phyloP scores from a whole-genome alignment of 495 filamentous ascomycete genomes.

The Pyrenopolyporus hunteri region DNA sequence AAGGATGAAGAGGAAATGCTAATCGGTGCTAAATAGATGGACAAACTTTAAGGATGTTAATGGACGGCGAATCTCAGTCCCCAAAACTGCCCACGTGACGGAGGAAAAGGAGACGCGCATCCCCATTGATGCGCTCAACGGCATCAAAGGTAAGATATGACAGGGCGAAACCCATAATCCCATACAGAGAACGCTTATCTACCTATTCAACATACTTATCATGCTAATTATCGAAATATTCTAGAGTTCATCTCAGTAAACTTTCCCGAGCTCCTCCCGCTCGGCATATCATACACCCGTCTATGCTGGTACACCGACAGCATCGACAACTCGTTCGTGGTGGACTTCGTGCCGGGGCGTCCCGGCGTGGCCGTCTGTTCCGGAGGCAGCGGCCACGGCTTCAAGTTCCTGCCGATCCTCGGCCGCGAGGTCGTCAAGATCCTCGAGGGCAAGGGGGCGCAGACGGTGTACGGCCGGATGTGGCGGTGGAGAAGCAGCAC shows the following conservation, averaged over 20 bases:
- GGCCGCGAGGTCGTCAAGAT: constrained; percentile 71
- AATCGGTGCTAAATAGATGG: too few species aligned
- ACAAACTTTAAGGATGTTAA: constrained; percentile 30
- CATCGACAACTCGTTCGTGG: constrained; percentile 66
- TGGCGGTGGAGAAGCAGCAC: constrained; percentile 42
- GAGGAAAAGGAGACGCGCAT: constrained; percentile 45
- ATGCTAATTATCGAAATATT: background rate
- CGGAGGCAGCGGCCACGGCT: constrained; percentile 78
- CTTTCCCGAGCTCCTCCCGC: constrained; percentile 49
- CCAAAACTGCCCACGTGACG: constrained; percentile 28
- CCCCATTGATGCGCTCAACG: constrained; percentile 45
- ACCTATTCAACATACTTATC: background rate
- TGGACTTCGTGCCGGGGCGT: constrained; percentile 67
- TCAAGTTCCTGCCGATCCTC: constrained; percentile 81
- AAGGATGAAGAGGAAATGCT: too few species aligned
- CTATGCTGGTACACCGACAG: constrained; percentile 81
- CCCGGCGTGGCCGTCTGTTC: constrained; percentile 71
- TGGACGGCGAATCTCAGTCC: constrained; percentile 30
- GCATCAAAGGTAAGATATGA: constrained; percentile 34
- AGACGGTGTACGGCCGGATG: constrained; percentile 38
- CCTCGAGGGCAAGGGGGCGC: constrained; percentile 34
- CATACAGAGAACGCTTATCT: constrained; percentile 5
- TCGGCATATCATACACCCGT: constrained; percentile 53
- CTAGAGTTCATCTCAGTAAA: constrained; percentile 34
- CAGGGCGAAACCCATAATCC: too few species aligned